A percentile compares a stretch with the other conserved stretches of the same genome.
These are phyloP conservation scores for Suillus americanus DNA, from an alignment of 768 basidiomycete species.

Conservation along the genomic window DNA sequence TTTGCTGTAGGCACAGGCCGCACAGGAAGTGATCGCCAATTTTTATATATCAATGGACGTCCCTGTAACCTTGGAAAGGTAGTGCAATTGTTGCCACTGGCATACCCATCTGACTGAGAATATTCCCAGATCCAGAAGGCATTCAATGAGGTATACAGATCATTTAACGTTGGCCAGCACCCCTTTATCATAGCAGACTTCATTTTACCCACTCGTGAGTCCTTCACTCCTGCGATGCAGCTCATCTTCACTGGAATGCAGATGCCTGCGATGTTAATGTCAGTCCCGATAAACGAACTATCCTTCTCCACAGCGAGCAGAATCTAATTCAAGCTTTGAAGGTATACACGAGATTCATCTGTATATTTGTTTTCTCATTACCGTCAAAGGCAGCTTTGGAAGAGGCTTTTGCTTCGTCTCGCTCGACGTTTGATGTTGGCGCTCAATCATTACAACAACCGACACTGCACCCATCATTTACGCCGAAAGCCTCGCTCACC, in stretches of 20 bases:
- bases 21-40: conserved; percentile 82
- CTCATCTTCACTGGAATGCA: conserved; percentile 26
- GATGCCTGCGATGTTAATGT: conserved; percentile 91
- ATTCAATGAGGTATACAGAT: conserved; percentile 90
- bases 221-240: not conserved
- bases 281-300: conserved; percentile 94
- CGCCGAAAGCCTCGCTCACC: conserved; percentile 13
- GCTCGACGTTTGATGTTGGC: conserved; percentile 70
- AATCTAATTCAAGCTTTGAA: conserved; percentile 78
- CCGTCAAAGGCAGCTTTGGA: conserved; percentile 61
- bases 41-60: conserved; percentile 89
- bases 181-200: conserved; percentile 88
- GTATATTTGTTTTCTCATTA: not conserved
- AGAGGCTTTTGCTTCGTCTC: conserved; percentile 58
- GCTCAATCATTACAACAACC: conserved; percentile 21
- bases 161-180: conserved; percentile 71
- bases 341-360: conserved; percentile 38
- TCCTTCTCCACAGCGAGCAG: conserved; percentile 85
- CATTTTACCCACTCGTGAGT: conserved; percentile 72
- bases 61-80: conserved; percentile 84
- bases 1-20: conserved; percentile 76
- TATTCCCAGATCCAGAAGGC: conserved; percentile 74
- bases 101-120: not conserved
- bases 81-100: conserved; percentile 1
- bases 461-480: not conserved